These are phyloP conservation scores for Delonix regia DNA, from an alignment of 306 rosid species.

Conservation along the genomic window DNA sequence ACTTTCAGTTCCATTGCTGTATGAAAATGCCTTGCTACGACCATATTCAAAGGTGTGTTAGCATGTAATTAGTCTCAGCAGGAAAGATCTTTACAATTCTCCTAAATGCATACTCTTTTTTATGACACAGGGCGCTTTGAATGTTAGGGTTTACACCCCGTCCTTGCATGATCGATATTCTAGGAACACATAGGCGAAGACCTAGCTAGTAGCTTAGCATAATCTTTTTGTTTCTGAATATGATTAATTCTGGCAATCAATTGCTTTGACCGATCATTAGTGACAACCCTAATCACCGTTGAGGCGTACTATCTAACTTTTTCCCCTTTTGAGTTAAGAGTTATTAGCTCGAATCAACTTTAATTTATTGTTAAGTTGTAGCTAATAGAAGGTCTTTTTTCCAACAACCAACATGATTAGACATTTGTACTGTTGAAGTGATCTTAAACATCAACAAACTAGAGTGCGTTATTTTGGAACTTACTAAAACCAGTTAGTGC, in stretches of 20 bases:
- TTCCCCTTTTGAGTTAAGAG: slow-evolving; percentile 31
- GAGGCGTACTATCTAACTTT: not conserved
- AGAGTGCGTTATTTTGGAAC: slow-evolving; percentile 36
- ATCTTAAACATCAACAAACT: slow-evolving; percentile 44
- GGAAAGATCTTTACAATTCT: slow-evolving; percentile 11
- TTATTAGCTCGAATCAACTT: slow-evolving; percentile 53
- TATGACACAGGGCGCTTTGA: slow-evolving; percentile 2
- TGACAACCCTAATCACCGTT: slow-evolving; percentile 18
- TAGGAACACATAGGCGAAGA: not conserved
- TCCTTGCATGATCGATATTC: not conserved
- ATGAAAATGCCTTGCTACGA: slow-evolving; percentile 21
- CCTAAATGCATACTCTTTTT: not conserved
- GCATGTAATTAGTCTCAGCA: slow-evolving; percentile 22
- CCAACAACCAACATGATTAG: slow-evolving; percentile 93
- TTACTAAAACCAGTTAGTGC: slow-evolving; percentile 30
- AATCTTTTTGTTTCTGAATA: slow-evolving; percentile 4
- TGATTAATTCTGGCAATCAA: slow-evolving; percentile 27
- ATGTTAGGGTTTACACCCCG: slow-evolving; percentile 28
- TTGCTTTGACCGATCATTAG: slow-evolving; percentile 33
- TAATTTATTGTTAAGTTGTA: slow-evolving; percentile 34
- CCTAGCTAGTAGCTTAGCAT: not conserved
- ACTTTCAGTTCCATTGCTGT: slow-evolving; percentile 33
- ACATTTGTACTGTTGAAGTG: slow-evolving; percentile 72
- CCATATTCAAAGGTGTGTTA: slow-evolving; percentile 28
- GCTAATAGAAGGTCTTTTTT: slow-evolving; percentile 48